Evolutionary conservation across 139 green algal species (phyloP), one percentile per base, ranked within the genome.

Genomic region (Yamagishiella unicocca): DNA sequence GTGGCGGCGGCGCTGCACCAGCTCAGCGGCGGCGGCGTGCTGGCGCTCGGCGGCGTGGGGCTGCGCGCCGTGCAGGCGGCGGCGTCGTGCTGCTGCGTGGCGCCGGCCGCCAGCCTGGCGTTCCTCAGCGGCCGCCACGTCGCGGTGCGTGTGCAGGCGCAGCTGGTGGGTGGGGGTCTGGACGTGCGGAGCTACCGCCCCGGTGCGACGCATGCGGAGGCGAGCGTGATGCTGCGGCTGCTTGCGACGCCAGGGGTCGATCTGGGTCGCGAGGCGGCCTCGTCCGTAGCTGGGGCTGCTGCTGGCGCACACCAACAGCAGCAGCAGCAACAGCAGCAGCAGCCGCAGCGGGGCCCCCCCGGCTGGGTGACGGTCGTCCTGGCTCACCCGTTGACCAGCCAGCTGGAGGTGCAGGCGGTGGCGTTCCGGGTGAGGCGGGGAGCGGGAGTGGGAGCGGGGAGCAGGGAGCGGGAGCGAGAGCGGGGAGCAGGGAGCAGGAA

Each of bases 281-380:
- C n/a, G n/a, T n/a, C n/a, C n/a, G n/a, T n/a, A n/a, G n/a, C n/a
- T n/a, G n/a, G n/a, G n/a, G n/a, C n/a, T n/a, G n/a, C n/a, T n/a
- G n/a, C n/a, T n/a, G 50, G 50, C 50, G 17, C 14, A 17, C 50
- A 58, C 50, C 50, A 58, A 58, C 64, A 72, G n/a, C 64, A 31
- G 64, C 29, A 72, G 64, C 8, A 22, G 64, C 29, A 42, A 7
- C 64, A 72, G 64, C 64, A 72, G 58, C 58, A 68, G 58, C 17
- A 68, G 58, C 58, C 6, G 22, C 6, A 22, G 14, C 19, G 22
- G 58, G 19, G 58, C 6, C 25, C 53, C 37, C 33, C 53, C 6
- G 77, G 77, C n/a, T 85, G 79, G 79, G 79, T 85, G 40, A 85
- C 79, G 40, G 38, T 85, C n/a, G 2, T 75, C 21, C 31, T 75